Evolutionary conservation across 306 rosid species (phyloP).

Genomic region (Pachyrhizus erosus): DNA sequence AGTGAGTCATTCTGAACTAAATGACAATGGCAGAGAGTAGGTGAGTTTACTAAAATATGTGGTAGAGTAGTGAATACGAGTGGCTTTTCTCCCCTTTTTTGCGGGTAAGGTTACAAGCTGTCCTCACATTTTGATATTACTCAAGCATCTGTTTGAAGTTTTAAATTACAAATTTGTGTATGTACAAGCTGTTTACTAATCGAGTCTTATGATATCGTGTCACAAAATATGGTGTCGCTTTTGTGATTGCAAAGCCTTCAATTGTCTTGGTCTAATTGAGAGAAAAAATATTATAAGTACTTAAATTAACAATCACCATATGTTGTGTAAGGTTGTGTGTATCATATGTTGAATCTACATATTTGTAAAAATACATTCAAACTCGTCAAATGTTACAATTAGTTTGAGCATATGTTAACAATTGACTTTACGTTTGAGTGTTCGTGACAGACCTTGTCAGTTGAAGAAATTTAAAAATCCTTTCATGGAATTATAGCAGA

Average conservation of each 20-base stretch:
- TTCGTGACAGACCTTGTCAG: no score
- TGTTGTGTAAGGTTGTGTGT: no score
- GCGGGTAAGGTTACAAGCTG: not conserved
- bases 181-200: not conserved
- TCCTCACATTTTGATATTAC: not conserved
- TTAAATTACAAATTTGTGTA: not conserved
- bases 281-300: not conserved
- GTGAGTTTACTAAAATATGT: slow-evolving; percentile 55
- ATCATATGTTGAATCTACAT: no score
- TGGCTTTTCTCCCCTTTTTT: not conserved
- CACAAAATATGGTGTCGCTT: not conserved
- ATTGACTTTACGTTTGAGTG: no score
- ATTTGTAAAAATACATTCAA: no score
- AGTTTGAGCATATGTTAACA: no score
- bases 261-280: not conserved
- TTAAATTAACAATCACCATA: not conserved
- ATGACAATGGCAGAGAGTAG: slow-evolving; percentile 59
- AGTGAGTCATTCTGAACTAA: slow-evolving; percentile 39
- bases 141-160: not conserved
- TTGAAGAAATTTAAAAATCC: no score
- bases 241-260: not conserved
- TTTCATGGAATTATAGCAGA: no score
- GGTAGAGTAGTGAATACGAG: slow-evolving; percentile 51
- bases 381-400: no score
- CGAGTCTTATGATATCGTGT: not conserved